Conservation (phyloP, 2,329 filamentous ascomycete species). For the Colletotrichum sp. region DNA sequence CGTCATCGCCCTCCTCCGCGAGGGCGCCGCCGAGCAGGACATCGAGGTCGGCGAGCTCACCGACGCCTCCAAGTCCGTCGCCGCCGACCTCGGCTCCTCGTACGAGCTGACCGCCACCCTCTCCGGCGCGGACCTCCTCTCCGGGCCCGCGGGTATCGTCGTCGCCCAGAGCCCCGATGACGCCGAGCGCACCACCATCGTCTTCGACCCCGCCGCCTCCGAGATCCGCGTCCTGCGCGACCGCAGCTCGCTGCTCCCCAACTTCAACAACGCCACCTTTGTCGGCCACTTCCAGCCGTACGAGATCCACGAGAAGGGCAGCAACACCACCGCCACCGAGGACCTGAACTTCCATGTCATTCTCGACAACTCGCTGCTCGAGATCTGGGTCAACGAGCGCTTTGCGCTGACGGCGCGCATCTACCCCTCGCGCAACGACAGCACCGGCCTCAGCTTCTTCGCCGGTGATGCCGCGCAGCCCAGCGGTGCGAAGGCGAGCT, state of each 20-base stretch:
- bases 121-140: background rate
- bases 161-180: slow-evolving; percentile 20
- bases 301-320: background rate
- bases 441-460: slow-evolving; percentile 20
- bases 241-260: slow-evolving; percentile 19
- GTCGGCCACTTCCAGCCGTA: slow-evolving; percentile 21
- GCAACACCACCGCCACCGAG: background rate
- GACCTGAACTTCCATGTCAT: slow-evolving; percentile 19
- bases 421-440: slow-evolving; percentile 22
- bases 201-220: slow-evolving; percentile 8
- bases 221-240: slow-evolving; percentile 16
- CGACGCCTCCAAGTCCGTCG: background rate
- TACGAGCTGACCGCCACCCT: slow-evolving; percentile 22
- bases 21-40: slow-evolving; percentile 4
- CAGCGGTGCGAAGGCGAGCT: background rate
- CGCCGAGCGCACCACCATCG: slow-evolving; percentile 16
- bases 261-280: slow-evolving; percentile 20
- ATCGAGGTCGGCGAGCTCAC: slow-evolving; percentile 7
- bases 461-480: background rate
- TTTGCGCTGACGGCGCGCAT: slow-evolving; percentile 21
- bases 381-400: slow-evolving; percentile 23
- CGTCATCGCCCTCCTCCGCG: slow-evolving; percentile 16
- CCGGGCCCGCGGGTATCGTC: slow-evolving; percentile 12
- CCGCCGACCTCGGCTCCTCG: slow-evolving; percentile 8
- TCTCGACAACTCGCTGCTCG: slow-evolving; percentile 18